A percentile compares a stretch with the other conserved stretches of the same genome.
phyloP scores from a whole-genome alignment of 2,329 filamentous ascomycete genomes.

The Ceratocystis huliohia region DNA sequence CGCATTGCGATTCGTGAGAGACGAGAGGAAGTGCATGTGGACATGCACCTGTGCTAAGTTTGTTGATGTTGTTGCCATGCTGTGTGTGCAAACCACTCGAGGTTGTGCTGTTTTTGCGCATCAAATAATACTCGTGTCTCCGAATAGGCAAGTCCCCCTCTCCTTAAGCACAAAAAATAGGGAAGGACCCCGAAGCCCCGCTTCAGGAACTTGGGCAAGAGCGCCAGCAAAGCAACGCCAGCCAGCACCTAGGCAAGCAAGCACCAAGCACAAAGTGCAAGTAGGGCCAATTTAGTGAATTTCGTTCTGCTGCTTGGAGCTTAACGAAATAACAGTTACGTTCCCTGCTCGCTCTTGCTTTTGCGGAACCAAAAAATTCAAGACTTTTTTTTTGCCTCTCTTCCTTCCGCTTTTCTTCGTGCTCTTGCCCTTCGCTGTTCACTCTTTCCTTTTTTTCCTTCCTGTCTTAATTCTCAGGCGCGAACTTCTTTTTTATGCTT shows the following conservation, averaged over 20 bases:
- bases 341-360: neutral
- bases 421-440: neutral
- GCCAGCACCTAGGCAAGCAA: too few species aligned
- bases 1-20: too few species aligned
- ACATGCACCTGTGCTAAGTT: too few species aligned
- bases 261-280: too few species aligned
- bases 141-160: neutral
- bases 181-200: too few species aligned
- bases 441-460: neutral
- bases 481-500: conserved; percentile 1
- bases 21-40: too few species aligned
- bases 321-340: neutral
- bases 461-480: neutral
- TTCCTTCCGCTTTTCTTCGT: conserved; percentile 3
- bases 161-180: neutral
- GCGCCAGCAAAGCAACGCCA: too few species aligned
- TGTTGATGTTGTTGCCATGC: neutral
- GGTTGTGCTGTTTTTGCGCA: neutral
- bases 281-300: too few species aligned
- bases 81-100: neutral
- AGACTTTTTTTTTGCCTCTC: conserved; percentile 1
- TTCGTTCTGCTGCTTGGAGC: too few species aligned
- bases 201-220: too few species aligned
- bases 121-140: neutral
- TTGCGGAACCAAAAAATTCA: conserved; percentile 8